Evolutionary conservation across 1,284 basidiomycete genomes (phyloP).

Genomic region (Ustilago nuda): DNA sequence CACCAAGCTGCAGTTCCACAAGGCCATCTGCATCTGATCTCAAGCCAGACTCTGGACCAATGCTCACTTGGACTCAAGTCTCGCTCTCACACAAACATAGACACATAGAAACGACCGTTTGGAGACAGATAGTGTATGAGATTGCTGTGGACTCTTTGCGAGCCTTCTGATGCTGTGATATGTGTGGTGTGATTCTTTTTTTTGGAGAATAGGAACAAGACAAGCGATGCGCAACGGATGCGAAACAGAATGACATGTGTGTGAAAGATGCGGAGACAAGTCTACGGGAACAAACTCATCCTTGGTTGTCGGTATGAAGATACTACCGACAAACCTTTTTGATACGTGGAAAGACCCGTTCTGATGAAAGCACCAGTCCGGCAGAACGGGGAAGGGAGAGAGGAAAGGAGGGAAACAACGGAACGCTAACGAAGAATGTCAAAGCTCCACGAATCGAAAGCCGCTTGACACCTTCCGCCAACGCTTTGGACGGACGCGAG

Average conservation of each 20-base stretch:
- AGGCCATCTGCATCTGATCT: too few relatives aligned
- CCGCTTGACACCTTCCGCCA: constrained; percentile 22
- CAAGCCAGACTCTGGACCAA: neutral
- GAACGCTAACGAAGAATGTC: constrained; percentile 17
- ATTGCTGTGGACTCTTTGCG: constrained; percentile 54
- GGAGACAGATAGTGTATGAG: constrained; percentile 50
- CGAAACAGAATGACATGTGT: constrained; percentile 7
- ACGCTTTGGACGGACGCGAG: constrained; percentile 29
- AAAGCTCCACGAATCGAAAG: constrained; percentile 42
- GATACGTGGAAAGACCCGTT: constrained; percentile 33
- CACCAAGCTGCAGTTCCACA: neutral
- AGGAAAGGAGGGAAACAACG: constrained; percentile 5
- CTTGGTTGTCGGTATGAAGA: constrained; percentile 26
- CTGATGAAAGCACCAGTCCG: constrained; percentile 9
- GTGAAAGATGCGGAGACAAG: constrained; percentile 41
- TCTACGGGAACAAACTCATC: constrained; percentile 25
- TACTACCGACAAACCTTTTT: constrained; percentile 38
- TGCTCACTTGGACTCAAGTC: neutral
- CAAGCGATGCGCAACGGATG: constrained; percentile 13
- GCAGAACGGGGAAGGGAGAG: constrained; percentile 2
- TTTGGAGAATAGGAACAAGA: constrained; percentile 15
- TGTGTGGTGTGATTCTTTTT: constrained; percentile 39
- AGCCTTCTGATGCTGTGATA: constrained; percentile 56
- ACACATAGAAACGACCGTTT: constrained; percentile 2
- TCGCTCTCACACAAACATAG: neutral